Conservation (phyloP, 306 rosid genomes). For the Quillaja saponaria region DNA sequence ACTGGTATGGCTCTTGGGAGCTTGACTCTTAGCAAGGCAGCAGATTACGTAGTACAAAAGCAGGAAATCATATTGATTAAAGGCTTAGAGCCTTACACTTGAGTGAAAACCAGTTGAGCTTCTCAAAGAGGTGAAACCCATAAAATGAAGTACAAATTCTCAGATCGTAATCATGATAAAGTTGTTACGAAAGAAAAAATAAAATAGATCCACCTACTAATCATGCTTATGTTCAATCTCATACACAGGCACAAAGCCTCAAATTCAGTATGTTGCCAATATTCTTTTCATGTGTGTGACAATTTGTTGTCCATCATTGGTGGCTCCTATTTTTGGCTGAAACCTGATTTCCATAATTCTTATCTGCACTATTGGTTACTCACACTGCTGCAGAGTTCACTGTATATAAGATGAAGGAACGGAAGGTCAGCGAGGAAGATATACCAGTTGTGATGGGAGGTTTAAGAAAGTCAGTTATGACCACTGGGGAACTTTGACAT, state of each 20-base stretch:
- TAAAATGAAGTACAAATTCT: conserved; percentile 59
- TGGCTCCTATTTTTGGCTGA: background rate
- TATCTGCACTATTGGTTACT: too few species aligned
- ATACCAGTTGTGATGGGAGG: conserved; percentile 51
- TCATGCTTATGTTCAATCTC: too few species aligned
- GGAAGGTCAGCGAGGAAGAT: conserved; percentile 65
- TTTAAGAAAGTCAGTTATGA: conserved; percentile 63
- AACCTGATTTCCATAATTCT: too few species aligned
- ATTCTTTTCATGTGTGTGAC: background rate
- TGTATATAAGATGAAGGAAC: conserved; percentile 79
- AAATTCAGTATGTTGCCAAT: too few species aligned
- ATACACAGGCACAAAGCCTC: too few species aligned
- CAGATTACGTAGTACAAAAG: conserved; percentile 76
- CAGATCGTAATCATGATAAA: conserved; percentile 80
- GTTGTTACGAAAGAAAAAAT: conserved; percentile 51
- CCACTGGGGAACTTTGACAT: conserved; percentile 72
- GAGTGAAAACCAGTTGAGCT: conserved; percentile 40
- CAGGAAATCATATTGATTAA: conserved; percentile 59
- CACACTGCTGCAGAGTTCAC: conserved; percentile 32
- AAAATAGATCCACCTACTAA: too few species aligned
- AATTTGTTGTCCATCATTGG: background rate
- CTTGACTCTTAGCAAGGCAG: conserved; percentile 68
- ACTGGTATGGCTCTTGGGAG: conserved; percentile 70
- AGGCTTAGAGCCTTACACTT: conserved; percentile 49
- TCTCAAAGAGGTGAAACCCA: conserved; percentile 45